Evolutionary conservation across 257 asterid genomes (phyloP), one percentile per base, ranked within the genome.

Genomic region (Oldenlandia corymbosa): DNA sequence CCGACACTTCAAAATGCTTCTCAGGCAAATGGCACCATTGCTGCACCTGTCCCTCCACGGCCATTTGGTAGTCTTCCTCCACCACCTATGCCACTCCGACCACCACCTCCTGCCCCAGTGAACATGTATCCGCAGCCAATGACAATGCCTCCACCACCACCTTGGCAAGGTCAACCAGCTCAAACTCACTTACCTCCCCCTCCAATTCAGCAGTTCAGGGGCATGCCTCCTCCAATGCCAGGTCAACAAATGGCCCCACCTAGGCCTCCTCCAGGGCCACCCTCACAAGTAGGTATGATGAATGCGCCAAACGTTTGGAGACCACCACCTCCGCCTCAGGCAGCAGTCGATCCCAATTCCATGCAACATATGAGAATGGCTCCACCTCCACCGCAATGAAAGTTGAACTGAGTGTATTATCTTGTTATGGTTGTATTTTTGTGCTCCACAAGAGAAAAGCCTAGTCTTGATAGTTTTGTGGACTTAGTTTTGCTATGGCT

Each of bases 241-340:
- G 88, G 96, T 45, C 88, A 76, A 32, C 95, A 90, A 61, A 60
- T 70, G 62, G 76, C 76, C 64, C 86, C 75, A 6, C 72, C 65
- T 5, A 80, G 95, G 80, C 95, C 95, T 17, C 97, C 91, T 18
- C 53, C 53, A 47, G 53, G 53, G 53, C 48, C 48, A 18, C 96
- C 95, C 5, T 83, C 88, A 31, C 94, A 96, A 32, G 66, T 78
- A 1, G 94, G 91, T 26, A 43, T 54, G 68, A 72, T 88, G 75
- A 77, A 12, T 61, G 79, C 85, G 30, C 95, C 89, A 17, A 81
- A 83, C 42, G 74, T 73, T 18, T 86, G 96, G 95, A 77, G 92
- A 71, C 90, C 88, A 12, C 95, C 92, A 2, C 96, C 96, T 0
- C 93, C 95, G 0, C 96, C 94, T 23, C 96, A 86, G 68, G 77